Evolutionary conservation across 768 basidiomycete species (phyloP).

Genomic region (Panus rudis): DNA sequence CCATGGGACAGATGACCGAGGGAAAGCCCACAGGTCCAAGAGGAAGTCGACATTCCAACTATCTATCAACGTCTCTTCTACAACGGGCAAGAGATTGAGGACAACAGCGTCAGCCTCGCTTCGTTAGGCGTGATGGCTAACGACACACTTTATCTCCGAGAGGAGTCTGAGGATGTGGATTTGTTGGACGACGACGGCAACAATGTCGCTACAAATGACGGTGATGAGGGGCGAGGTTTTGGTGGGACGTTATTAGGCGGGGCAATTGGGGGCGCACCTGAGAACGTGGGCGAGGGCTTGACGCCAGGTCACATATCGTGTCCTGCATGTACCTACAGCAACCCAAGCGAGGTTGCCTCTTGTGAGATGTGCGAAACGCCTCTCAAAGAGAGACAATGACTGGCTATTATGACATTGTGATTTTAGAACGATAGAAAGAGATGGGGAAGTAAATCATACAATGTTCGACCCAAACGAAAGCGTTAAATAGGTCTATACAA

Average conservation of each 20-base stretch:
- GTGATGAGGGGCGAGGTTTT: slow-evolving; percentile 62
- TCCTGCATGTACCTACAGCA: slow-evolving; percentile 51
- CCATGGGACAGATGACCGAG: neutral
- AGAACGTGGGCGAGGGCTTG: no score
- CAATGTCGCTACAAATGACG: slow-evolving; percentile 32
- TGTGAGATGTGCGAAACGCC: slow-evolving; percentile 26
- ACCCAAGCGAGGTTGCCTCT: slow-evolving; percentile 31
- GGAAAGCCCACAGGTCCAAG: slow-evolving; percentile 45
- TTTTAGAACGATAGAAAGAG: neutral
- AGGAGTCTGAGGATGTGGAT: slow-evolving; percentile 55
- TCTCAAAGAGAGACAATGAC: no score
- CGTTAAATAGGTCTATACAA: slow-evolving; percentile 10
- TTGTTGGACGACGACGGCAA: slow-evolving; percentile 45
- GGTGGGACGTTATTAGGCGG: slow-evolving; percentile 64
- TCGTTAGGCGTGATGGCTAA: slow-evolving; percentile 52
- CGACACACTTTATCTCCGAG: slow-evolving; percentile 60
- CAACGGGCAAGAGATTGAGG: slow-evolving; percentile 53
- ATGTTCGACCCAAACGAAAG: slow-evolving; percentile 6
- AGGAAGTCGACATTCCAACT: slow-evolving; percentile 58
- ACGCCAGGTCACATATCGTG: no score
- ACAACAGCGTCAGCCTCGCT: slow-evolving; percentile 44
- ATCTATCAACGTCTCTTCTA: slow-evolving; percentile 71
- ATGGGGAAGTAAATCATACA: neutral
- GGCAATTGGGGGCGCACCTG: no score
- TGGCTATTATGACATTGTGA: no score